Base-by-base conservation (phyloP, 176 grass and related monocot genomes). In the Olyra latifolia region DNA sequence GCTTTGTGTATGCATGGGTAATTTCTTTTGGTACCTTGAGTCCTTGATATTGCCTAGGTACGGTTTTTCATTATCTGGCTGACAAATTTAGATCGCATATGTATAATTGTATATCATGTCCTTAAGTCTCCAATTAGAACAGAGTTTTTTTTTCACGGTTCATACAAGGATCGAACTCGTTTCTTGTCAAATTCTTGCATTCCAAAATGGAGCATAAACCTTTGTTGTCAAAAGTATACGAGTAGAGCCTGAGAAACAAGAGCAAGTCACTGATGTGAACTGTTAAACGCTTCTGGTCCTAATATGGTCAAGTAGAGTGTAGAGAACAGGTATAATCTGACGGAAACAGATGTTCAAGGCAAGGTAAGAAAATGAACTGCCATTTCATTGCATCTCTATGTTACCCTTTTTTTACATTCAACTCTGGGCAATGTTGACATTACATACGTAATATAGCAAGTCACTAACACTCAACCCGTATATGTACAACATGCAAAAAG, bases 321-420 rank as follows among this genome's bases (percentile, higher is more conserved):
- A 63, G 29, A 52, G 7, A 23, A 55, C 2, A 28, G 5, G 54
- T 12, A 57, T 24, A 57, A 57, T 57, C 24, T 13, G 4, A 67
- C 2, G 1, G 28, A 15, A 24, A 60, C 3, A 38, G 3, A 54
- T 8, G 71, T 10, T 10, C 39, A 38, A 53, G 10, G 1, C 43
- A 53, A 27, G 29, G 20, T 63, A 4, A 22, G n/a, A 19, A 74
- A 62, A 83, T 1, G 1, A 69, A 43, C 8, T 60, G 73, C 4
- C 54, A 90, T 79, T 91, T 62, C 40, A 45, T 20, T 82, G 45
- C 28, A 71, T 67, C 67, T 78, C 20, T 57, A 52, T 28, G 74
- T 32, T 5, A 57, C 8, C 38, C 7, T 41, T 63, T 20, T 74
- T 47, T 74, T 83, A 91, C 88, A 89, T 66, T 77, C 23, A 89